Evolutionary conservation across 139 green algal species (phyloP).

Genomic region (Haematococcus lacustris): DNA sequence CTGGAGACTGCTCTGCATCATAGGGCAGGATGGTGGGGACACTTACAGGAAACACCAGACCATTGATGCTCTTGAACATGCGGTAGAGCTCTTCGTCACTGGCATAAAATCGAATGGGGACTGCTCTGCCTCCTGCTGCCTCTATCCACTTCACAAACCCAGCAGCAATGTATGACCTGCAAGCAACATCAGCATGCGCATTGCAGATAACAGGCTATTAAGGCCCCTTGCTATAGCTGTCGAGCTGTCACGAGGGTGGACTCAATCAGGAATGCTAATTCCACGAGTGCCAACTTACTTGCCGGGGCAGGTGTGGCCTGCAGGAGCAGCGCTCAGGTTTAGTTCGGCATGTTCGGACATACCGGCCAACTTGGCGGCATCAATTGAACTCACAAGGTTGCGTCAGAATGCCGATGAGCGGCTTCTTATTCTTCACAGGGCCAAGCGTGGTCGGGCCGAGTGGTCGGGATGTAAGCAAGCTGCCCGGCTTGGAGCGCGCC

Average conservation of each 20-base stretch:
- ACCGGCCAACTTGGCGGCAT: constrained; percentile 1
- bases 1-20: background rate
- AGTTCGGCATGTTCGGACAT: background rate
- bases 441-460: no score
- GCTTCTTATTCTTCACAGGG: constrained; percentile 7
- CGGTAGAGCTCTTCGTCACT: constrained; percentile 55
- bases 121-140: constrained; percentile 8
- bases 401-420: constrained; percentile 18
- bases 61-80: constrained; percentile 74
- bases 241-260: background rate
- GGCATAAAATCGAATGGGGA: constrained; percentile 13
- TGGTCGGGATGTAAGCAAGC: no score
- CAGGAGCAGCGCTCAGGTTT: background rate
- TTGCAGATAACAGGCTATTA: background rate
- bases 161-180: constrained; percentile 17
- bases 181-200: background rate
- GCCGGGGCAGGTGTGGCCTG: background rate
- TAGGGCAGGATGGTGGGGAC: background rate
- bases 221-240: background rate
- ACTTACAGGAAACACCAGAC: constrained; percentile 64
- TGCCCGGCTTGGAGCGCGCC: no score
- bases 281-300: background rate
- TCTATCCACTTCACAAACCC: constrained; percentile 26
- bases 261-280: background rate
- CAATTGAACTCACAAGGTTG: constrained; percentile 9